Evolutionary conservation across 805 yeast genomes (phyloP).

Genomic region (Tetrapisispora pingtungensis): DNA sequence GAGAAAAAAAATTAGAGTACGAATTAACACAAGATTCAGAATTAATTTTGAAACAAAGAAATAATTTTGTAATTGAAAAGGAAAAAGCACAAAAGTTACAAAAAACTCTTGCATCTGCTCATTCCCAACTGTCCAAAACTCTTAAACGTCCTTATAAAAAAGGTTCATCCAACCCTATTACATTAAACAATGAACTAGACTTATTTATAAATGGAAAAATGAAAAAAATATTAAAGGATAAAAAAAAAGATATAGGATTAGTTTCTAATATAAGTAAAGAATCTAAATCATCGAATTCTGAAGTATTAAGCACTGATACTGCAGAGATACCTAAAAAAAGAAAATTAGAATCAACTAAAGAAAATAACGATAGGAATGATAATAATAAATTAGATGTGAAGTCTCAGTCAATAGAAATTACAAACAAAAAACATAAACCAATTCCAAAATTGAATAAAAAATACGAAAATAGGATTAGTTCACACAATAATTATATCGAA

Average conservation of each 20-base stretch:
- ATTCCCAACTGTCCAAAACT: slow-evolving; percentile 15
- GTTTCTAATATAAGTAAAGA: no score
- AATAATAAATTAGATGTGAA: not conserved
- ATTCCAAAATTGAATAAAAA: not conserved
- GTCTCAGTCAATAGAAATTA: no score
- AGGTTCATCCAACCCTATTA: slow-evolving; percentile 2
- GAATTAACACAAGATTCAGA: slow-evolving; percentile 59
- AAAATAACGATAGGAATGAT: not conserved
- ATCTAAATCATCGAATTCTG: no score
- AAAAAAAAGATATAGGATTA: no score
- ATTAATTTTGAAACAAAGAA: slow-evolving; percentile 41
- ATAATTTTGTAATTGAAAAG: slow-evolving; percentile 14
- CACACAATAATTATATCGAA: not conserved
- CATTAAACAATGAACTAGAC: slow-evolving; percentile 12
- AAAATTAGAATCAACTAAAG: no score
- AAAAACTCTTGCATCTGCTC: slow-evolving; percentile 14
- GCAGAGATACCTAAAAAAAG: no score
- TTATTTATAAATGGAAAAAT: slow-evolving; percentile 3
- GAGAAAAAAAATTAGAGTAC: slow-evolving; percentile 46
- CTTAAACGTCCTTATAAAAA: slow-evolving; percentile 13
- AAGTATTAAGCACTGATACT: no score
- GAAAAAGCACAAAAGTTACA: slow-evolving; percentile 13
- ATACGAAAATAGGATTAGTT: not conserved
- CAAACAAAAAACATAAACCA: not conserved
- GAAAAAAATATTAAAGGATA: no score